Percentiles rank a stretch among this genome's conserved stretches.
phyloP scores from a whole-genome alignment of 495 filamentous ascomycete species.

The Tuber aestivum region DNA sequence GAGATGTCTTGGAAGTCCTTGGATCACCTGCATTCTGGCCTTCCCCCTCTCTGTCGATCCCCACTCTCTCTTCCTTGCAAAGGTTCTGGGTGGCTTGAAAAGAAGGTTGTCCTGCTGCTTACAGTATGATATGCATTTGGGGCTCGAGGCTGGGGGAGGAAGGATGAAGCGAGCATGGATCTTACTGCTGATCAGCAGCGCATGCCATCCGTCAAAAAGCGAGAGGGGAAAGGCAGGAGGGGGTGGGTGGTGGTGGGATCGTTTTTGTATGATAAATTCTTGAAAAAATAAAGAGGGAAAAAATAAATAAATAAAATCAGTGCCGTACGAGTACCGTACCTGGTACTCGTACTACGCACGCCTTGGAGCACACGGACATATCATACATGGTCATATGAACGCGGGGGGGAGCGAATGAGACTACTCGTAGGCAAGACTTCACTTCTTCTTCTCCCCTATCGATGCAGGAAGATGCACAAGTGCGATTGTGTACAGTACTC shows the following conservation, averaged over 20 bases:
- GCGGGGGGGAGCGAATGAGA: too few relatives aligned
- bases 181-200: background rate
- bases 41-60: background rate
- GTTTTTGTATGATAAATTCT: background rate
- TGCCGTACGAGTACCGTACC: too few relatives aligned
- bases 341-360: too few relatives aligned
- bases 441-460: background rate
- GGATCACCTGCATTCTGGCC: background rate
- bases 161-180: conserved; percentile 28
- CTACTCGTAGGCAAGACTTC: too few relatives aligned
- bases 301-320: too few relatives aligned
- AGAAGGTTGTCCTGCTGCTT: conserved; percentile 31
- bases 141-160: conserved; percentile 11
- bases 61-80: background rate
- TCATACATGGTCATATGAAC: too few relatives aligned
- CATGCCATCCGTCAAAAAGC: background rate
- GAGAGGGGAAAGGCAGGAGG: background rate
- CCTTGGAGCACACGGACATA: too few relatives aligned
- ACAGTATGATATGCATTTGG: conserved; percentile 19
- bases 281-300: too few relatives aligned
- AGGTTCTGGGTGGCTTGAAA: conserved; percentile 12
- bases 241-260: background rate
- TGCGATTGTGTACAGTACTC: background rate
- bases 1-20: background rate
- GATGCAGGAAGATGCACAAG: conserved; percentile 2